Evolutionary conservation across 2,329 filamentous ascomycete genomes (phyloP), one percentile per base, ranked within the genome.

Genomic region (Curvularia sp.): DNA sequence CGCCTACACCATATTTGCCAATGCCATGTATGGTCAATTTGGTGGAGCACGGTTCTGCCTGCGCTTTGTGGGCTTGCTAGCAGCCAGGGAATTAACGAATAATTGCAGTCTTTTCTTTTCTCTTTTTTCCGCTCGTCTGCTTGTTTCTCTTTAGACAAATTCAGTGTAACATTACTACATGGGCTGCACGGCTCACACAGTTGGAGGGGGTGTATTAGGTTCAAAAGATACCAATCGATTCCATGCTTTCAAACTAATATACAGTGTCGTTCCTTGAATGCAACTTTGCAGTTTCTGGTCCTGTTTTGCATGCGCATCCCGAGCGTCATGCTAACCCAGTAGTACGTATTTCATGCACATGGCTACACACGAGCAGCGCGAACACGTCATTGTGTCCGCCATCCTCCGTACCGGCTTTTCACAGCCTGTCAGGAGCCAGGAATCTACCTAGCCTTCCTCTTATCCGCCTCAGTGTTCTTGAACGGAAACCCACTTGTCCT

Each of bases 401-500:
- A 26, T 35, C 30, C 18, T 12, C 30, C 6, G 28, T n/a, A 22
- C 13, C 22, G 35, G 15, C 15, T 20, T 41, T 41, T 5, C 8
- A 20, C 18, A 41, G 41, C 6, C 30, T 13, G 18, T 35, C 15
- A 20, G 7, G 20, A 7, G 10, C 51, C 9, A 26, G 5, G 4
- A 53, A 49, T 63, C 60, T 70, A 73, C 56, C 63, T 67, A 7
- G 42, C 67, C 69, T 75, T 85, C 79, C 82, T 84, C 69, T 82
- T 83, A 43, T 81, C 79, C 41, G 85, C 83, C 72, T 86, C 84
- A 5, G 66, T 69, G 66, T 90, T 90, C 64, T 80, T 80, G 72
- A 91, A 90, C 3, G 88, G 88, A 66, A 86, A 91, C 10, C 86
- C 87, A 58, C 83, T 83, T 26, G 83, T 89, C 70, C 88, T 80